phyloP scores from a whole-genome alignment of 108 stramenopile species.

The Fistulifera solaris region DNA sequence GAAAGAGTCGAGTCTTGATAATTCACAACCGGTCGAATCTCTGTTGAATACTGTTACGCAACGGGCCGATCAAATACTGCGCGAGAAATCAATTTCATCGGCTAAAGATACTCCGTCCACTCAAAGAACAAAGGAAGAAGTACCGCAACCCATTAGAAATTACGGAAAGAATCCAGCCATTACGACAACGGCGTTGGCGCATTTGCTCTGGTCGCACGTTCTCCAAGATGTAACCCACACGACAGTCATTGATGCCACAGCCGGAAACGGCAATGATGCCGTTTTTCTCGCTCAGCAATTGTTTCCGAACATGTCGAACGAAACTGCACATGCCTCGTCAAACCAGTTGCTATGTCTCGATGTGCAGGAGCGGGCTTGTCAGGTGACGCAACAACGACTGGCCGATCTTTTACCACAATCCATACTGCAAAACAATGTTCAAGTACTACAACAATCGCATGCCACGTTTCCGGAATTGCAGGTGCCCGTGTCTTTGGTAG shows the following conservation, averaged over 20 bases:
- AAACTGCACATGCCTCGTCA: not conserved
- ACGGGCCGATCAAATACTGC: no score
- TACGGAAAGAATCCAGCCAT: conserved; percentile 46
- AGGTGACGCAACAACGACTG: conserved; percentile 36
- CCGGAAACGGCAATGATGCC: conserved; percentile 69
- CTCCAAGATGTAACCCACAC: conserved; percentile 45
- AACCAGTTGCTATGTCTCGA: conserved; percentile 64
- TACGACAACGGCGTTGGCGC: conserved; percentile 60
- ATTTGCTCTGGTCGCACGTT: conserved; percentile 49
- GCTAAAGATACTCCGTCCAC: not conserved
- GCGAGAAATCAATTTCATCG: no score
- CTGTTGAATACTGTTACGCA: no score
- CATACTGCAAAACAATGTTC: conserved; percentile 12
- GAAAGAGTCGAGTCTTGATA: no score
- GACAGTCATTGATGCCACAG: conserved; percentile 70
- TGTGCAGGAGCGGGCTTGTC: conserved; percentile 57
- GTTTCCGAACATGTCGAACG: conserved; percentile 22
- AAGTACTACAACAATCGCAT: conserved; percentile 38
- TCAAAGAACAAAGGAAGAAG: not conserved
- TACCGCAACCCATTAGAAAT: no score
- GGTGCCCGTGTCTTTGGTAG: conserved; percentile 45
- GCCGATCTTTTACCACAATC: not conserved
- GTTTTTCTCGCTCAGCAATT: conserved; percentile 44
- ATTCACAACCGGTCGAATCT: no score
- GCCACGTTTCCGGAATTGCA: conserved; percentile 20